Base-by-base conservation (phyloP, 2,329 filamentous ascomycete genomes). In the Elsinoe arachidis region DNA sequence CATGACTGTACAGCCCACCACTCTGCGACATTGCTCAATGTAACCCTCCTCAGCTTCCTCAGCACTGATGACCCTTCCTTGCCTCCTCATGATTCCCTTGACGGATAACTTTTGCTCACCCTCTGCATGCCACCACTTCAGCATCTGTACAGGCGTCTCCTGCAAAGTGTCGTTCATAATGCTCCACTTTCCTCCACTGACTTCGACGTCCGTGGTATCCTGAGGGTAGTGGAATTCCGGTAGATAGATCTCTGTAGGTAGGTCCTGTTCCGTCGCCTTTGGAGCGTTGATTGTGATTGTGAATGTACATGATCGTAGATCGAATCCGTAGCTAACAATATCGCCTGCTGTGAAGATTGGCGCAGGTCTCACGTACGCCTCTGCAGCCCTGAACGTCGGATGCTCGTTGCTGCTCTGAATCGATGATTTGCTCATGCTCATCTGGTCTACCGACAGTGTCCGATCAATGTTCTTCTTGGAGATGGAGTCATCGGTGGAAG, bases 211-310 rank as follows among this genome's bases (percentile, higher is more conserved):
- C 38, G 84, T 87, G 44, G 82, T 77, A 49, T 86, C 81, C 55
- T 83, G 81, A 1, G 92, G 91, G 69, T 95, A 99, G 72, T 99
- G 93, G 67, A 88, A 96, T 58, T 91, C 88, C 0, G 93, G 93
- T 1, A 99, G 76, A 70, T 88, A 95, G 7, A 97, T 78, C 44
- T 90, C 80, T 0, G 92, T 97, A 0, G 90, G 90, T 1, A 76
- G 74, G 0, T 86, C 81, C 38, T 88, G 79, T 2, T 76, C 69
- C 2, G 84, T 83, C 1, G 81, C 70, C 34, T 77, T 78, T 2
- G 80, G 73, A 1, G 87, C 85, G 0, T 78, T 74, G 21, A 99
- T 70, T 14, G 81, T 79, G 56, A 99, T 78, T 4, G 79, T 84
- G 70, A 96, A 97, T 9, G 80, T 80, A 68, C 88, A 92, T 59